phyloP scores from a whole-genome alignment of 2,329 filamentous ascomycete genomes.

The Fusarium oxysporum region DNA sequence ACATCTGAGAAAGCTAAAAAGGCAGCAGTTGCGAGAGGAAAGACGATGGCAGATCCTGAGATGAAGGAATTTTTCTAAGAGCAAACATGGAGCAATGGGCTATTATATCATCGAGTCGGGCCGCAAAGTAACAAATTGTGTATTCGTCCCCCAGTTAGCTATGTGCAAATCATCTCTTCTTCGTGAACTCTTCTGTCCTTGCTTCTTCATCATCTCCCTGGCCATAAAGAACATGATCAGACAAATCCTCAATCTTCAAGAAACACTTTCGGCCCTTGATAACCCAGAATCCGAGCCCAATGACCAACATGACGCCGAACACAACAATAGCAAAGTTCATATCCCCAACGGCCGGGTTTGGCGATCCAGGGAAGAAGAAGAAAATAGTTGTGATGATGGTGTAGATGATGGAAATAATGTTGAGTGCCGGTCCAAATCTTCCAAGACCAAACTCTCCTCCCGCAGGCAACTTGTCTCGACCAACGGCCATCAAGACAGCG shows the following conservation, averaged over 20 bases:
- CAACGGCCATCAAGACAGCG: conserved; percentile 57
- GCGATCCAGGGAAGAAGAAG: conserved; percentile 63
- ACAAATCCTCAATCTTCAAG: conserved; percentile 43
- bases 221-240: conserved; percentile 17
- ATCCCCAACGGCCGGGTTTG: conserved; percentile 57
- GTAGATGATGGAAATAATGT: conserved; percentile 62
- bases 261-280: conserved; percentile 56
- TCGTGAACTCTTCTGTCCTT: background rate
- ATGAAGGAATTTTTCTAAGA: background rate
- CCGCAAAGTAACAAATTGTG: too few species aligned
- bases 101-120: too few species aligned
- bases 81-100: background rate
- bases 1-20: rapidly evolving
- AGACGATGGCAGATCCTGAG: rapidly evolving
- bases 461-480: conserved; percentile 62
- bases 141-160: background rate
- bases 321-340: conserved; percentile 70
- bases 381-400: conserved; percentile 64
- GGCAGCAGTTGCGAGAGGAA: background rate
- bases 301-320: conserved; percentile 64
- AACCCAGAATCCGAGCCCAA: conserved; percentile 63
- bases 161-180: background rate
- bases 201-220: background rate
- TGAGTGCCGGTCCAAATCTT: conserved; percentile 54
- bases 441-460: conserved; percentile 58